Conservation (phyloP, 495 filamentous ascomycete genomes). For the Neurospora sp. region DNA sequence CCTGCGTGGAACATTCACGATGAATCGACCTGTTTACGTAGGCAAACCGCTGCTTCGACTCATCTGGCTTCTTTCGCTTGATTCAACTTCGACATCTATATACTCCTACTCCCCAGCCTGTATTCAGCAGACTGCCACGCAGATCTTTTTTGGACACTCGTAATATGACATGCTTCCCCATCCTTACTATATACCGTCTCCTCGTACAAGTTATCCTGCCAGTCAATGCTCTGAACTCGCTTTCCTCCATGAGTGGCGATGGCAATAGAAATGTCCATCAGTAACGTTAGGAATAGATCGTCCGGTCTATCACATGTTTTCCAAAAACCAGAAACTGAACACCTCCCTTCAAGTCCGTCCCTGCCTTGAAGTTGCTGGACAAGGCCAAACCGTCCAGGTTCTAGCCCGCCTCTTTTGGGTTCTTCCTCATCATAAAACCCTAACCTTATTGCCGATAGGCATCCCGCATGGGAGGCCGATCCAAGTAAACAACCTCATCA, state of each 20-base stretch:
- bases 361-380: background rate
- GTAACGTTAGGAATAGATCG: background rate
- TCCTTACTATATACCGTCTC: background rate
- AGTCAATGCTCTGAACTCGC: background rate
- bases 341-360: background rate
- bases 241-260: background rate
- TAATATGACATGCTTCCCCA: background rate
- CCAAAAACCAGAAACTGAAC: background rate
- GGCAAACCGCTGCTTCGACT: too few species aligned
- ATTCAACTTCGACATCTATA: background rate
- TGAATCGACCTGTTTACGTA: background rate
- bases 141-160: background rate
- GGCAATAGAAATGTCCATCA: background rate
- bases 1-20: background rate
- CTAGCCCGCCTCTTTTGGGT: background rate
- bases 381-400: too few species aligned
- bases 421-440: background rate
- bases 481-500: conserved; percentile 38
- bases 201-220: background rate
- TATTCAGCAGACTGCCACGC: background rate
- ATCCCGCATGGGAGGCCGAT: conserved; percentile 26
- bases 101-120: background rate
- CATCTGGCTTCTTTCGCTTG: background rate
- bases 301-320: background rate
- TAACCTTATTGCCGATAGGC: conserved; percentile 15